phyloP scores from a whole-genome alignment of 345 rosid species.

The Gossypium sturtianum region DNA sequence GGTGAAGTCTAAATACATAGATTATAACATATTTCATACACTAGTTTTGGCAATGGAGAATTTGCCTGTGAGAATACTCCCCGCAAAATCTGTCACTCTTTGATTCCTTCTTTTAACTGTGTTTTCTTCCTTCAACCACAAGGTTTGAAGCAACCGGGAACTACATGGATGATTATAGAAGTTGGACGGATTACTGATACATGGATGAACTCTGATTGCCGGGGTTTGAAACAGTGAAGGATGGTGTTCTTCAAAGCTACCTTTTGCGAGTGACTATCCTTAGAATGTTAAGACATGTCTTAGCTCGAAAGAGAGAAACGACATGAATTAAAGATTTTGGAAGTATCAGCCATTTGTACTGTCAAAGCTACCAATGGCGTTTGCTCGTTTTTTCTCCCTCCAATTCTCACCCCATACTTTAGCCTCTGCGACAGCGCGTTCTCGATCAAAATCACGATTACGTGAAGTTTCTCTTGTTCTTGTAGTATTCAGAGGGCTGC shows the following conservation, averaged over 20 bases:
- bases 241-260: conserved; percentile 21
- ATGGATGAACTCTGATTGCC: conserved; percentile 29
- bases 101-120: conserved; percentile 7
- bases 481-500: conserved; percentile 58
- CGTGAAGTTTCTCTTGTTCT: conserved; percentile 68
- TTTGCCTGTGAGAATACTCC: not conserved
- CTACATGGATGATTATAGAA: conserved; percentile 16
- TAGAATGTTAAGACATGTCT: conserved; percentile 15
- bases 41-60: not conserved
- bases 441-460: conserved; percentile 83
- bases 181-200: conserved; percentile 9
- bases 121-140: conserved; percentile 24
- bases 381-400: conserved; percentile 79
- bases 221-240: conserved; percentile 16
- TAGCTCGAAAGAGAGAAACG: conserved; percentile 1
- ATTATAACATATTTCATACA: not conserved
- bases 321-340: not conserved
- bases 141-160: conserved; percentile 23
- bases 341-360: conserved; percentile 51
- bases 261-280: conserved; percentile 9
- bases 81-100: not conserved
- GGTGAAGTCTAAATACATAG: not conserved
- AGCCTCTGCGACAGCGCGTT: conserved; percentile 93
- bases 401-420: conserved; percentile 99
- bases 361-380: conserved; percentile 72